phyloP scores from a whole-genome alignment of 352 stramenopile species.

The Pythium dissimile region DNA sequence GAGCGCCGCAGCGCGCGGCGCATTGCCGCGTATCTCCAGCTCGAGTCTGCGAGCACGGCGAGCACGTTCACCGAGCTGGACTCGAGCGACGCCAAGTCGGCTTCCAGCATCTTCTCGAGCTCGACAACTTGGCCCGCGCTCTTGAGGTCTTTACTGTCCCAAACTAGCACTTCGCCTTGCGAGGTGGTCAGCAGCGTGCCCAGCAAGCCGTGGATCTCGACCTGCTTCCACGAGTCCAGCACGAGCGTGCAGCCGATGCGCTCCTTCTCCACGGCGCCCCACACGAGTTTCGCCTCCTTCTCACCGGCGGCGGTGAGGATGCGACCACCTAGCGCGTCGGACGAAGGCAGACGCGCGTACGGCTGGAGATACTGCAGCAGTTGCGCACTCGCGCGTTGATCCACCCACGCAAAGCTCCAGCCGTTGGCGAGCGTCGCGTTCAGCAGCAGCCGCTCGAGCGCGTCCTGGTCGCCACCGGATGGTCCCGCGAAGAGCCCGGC shows the following conservation, averaged over 20 bases:
- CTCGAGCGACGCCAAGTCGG: not conserved
- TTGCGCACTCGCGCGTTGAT: conserved; percentile 17
- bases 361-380: conserved; percentile 15
- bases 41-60: conserved; percentile 14
- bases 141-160: not conserved
- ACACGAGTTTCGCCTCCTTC: conserved; percentile 11
- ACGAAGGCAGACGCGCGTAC: conserved; percentile 2
- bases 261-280: conserved; percentile 14
- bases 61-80: conserved; percentile 7
- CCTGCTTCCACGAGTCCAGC: conserved; percentile 15
- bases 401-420: conserved; percentile 21
- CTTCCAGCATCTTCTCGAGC: not conserved
- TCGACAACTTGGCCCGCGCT: not conserved
- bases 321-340: conserved; percentile 2
- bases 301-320: conserved; percentile 11
- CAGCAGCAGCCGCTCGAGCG: conserved; percentile 18
- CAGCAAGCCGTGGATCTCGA: not conserved
- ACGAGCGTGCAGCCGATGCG: conserved; percentile 19
- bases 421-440: conserved; percentile 20
- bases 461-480: not conserved
- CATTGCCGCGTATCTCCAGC: not conserved
- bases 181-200: conserved; percentile 16
- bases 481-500: not conserved
- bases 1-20: not conserved
- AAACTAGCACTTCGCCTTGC: conserved; percentile 11